Percentiles rank a stretch among this genome's conserved stretches.
phyloP scores from a whole-genome alignment of 441 rosid genomes.

The Brassica balearica region DNA sequence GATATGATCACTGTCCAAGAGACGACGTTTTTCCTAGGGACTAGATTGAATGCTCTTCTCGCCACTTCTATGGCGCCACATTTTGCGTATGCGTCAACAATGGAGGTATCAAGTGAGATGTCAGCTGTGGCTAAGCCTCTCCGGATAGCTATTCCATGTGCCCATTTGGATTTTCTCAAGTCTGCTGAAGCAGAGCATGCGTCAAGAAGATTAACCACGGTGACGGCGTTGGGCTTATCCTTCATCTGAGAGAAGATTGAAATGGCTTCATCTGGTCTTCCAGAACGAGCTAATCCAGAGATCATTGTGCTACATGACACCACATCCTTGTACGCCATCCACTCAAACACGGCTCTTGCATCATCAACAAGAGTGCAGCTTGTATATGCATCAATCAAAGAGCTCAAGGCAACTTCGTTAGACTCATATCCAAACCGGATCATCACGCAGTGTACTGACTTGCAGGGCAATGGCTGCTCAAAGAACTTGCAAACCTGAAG shows the following conservation, averaged over 20 bases:
- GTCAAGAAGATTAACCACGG: slow-evolving; percentile 52
- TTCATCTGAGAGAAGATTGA: slow-evolving; percentile 52
- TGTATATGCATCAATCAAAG: slow-evolving; percentile 70
- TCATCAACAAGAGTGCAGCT: slow-evolving; percentile 51
- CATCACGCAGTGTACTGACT: slow-evolving; percentile 59
- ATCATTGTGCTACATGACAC: slow-evolving; percentile 70
- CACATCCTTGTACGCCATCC: slow-evolving; percentile 47
- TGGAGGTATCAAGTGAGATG: slow-evolving; percentile 55
- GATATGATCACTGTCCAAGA: slow-evolving; percentile 68
- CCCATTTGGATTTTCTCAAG: slow-evolving; percentile 54
- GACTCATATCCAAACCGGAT: slow-evolving; percentile 50
- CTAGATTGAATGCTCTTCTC: slow-evolving; percentile 52
- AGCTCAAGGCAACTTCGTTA: slow-evolving; percentile 49
- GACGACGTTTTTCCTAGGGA: slow-evolving; percentile 43
- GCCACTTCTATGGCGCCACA: slow-evolving; percentile 53
- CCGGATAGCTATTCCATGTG: slow-evolving; percentile 60
- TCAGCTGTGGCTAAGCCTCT: slow-evolving; percentile 47
- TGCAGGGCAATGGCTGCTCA: slow-evolving; percentile 49
- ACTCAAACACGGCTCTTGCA: slow-evolving; percentile 48
- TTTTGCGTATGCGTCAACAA: slow-evolving; percentile 63
- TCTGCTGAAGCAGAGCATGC: slow-evolving; percentile 58
- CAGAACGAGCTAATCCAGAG: slow-evolving; percentile 53
- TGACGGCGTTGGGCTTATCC: slow-evolving; percentile 48
- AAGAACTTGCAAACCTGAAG: slow-evolving; percentile 63
- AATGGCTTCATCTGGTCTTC: slow-evolving; percentile 56